phyloP scores from a whole-genome alignment of 202 grass and related monocot genomes.

The Hordeum pubiflorum region DNA sequence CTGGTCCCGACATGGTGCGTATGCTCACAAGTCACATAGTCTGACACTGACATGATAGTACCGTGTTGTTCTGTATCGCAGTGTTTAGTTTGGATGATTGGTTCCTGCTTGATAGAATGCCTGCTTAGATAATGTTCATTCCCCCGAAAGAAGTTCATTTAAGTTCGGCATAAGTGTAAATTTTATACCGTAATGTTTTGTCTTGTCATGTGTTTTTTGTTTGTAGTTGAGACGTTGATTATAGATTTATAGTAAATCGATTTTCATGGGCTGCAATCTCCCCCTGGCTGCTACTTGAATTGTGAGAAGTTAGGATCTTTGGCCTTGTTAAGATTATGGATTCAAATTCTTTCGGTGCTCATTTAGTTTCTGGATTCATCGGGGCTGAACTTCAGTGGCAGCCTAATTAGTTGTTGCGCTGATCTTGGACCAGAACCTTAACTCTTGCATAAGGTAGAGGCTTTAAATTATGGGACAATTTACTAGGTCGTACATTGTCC shows the following conservation, averaged over 20 bases:
- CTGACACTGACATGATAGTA: neutral
- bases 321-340: neutral
- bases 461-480: neutral
- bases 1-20: conserved; percentile 68
- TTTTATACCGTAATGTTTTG: neutral
- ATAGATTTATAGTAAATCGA: neutral
- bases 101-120: neutral
- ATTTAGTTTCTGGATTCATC: neutral
- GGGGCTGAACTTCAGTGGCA: neutral
- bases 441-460: neutral
- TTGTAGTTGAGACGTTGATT: neutral
- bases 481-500: neutral
- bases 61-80: neutral
- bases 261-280: neutral
- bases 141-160: neutral
- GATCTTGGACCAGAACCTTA: neutral
- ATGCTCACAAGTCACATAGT: conserved; percentile 10
- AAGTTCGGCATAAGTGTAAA: too few species aligned
- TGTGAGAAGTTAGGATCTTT: neutral
- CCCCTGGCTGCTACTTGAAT: neutral
- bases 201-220: neutral
- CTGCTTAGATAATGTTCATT: neutral
- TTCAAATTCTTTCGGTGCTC: neutral
- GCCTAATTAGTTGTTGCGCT: neutral
- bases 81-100: neutral